phyloP scores from a whole-genome alignment of 148 eudicot genomes.

The Silene conica region DNA sequence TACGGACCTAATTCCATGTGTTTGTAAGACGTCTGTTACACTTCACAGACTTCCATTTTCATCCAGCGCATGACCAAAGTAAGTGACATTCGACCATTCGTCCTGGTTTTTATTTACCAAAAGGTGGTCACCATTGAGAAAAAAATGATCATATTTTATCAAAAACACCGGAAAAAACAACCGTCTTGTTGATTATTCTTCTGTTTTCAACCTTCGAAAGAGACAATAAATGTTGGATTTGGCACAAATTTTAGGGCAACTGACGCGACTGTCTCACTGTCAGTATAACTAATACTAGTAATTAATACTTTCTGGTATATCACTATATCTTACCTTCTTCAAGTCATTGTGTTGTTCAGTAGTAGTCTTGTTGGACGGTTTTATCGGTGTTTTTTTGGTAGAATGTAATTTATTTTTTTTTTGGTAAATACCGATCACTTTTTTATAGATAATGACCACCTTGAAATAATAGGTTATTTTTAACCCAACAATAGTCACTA shows the following conservation, averaged over 20 bases:
- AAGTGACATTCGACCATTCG: neutral
- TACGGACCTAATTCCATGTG: neutral
- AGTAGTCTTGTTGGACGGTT: too few species aligned
- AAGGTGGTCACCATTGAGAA: too few species aligned
- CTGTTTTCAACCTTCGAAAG: neutral
- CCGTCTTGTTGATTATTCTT: too few species aligned
- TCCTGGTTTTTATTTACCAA: too few species aligned
- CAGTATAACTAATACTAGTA: neutral
- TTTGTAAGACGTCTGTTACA: neutral
- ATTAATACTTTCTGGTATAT: neutral
- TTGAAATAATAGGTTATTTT: too few species aligned
- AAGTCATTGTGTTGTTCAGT: neutral
- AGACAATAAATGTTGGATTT: constrained; percentile 11
- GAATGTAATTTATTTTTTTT: too few species aligned
- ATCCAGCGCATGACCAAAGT: neutral
- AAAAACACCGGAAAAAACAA: too few species aligned
- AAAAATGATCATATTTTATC: too few species aligned
- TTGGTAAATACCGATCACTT: too few species aligned
- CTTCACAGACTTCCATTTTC: neutral
- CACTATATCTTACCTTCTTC: neutral
- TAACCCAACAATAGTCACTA: too few species aligned
- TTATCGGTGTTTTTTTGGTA: too few species aligned
- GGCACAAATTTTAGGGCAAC: constrained; percentile 4
- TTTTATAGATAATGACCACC: too few species aligned
- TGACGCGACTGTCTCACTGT: neutral